These are phyloP conservation scores for Parastagonospora nodorum DNA, from an alignment of 2,329 filamentous ascomycete genomes.

Conservation along the genomic window DNA sequence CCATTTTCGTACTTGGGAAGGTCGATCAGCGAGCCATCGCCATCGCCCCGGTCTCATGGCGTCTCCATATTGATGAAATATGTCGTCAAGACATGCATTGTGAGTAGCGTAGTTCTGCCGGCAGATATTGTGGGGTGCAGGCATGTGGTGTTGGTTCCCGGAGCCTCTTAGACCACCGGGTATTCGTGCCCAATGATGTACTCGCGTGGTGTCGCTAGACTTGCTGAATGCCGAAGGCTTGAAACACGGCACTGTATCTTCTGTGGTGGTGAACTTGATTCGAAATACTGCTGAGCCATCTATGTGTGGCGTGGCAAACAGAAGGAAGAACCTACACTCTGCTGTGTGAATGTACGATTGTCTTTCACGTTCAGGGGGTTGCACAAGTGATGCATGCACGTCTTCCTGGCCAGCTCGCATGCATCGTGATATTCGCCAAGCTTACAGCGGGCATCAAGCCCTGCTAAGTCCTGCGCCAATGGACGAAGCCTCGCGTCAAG, in stretches of 20 bases:
- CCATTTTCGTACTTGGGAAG: conserved; percentile 2
- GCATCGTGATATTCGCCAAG: conserved; percentile 8
- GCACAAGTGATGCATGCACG: not conserved
- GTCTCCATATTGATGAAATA: conserved; percentile 13
- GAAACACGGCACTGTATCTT: conserved; percentile 7
- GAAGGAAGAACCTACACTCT: not conserved
- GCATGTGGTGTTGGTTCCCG: conserved; percentile 9
- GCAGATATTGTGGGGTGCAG: conserved; percentile 33
- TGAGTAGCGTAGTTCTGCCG: conserved; percentile 28
- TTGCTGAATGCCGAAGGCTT: not conserved
- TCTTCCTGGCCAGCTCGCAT: not conserved
- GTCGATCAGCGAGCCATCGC: conserved; percentile 4
- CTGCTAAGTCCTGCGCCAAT: conserved; percentile 17
- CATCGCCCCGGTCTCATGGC: conserved; percentile 16
- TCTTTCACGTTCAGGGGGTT: too few species aligned
- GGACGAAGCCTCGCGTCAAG: conserved; percentile 14
- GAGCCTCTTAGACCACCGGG: conserved; percentile 27
- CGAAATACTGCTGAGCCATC: conserved; percentile 4
- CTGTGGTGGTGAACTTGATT: not conserved
- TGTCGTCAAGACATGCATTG: conserved; percentile 5
- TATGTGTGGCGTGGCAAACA: conserved; percentile 1
- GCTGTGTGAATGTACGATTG: too few species aligned
- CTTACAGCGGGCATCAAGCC: conserved; percentile 11
- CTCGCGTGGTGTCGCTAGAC: not conserved
- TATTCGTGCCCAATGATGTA: conserved; percentile 21